A percentile compares a stretch with the other conserved stretches of the same genome.
phyloP scores from a whole-genome alignment of 495 filamentous ascomycete genomes.

The Penicillium samsonianum region DNA sequence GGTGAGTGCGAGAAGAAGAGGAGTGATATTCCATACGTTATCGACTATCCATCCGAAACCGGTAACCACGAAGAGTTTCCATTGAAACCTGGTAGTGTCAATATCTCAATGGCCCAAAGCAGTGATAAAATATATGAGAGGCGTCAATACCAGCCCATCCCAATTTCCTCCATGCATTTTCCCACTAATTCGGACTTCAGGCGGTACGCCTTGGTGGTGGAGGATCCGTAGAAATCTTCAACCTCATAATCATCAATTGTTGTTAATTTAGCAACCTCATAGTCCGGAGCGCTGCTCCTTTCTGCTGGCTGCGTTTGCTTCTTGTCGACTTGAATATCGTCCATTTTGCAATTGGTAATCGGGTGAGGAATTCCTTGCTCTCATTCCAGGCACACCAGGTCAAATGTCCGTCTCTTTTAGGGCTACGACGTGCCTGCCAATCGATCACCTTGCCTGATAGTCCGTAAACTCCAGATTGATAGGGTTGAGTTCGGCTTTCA shows the following conservation, averaged over 20 bases:
- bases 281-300: not conserved
- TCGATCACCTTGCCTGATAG: not conserved
- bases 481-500: not conserved
- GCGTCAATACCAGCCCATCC: slow-evolving; percentile 33
- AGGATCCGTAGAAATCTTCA: slow-evolving; percentile 35
- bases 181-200: slow-evolving; percentile 38
- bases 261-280: slow-evolving; percentile 24
- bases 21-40: slow-evolving; percentile 23
- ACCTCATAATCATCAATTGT: slow-evolving; percentile 26
- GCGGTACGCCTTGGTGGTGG: slow-evolving; percentile 35
- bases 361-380: not conserved
- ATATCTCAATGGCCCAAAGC: not conserved
- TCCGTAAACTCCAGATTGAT: not conserved
- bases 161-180: slow-evolving; percentile 36
- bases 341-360: slow-evolving; percentile 17
- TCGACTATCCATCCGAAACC: slow-evolving; percentile 42
- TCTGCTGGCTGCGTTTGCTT: not conserved
- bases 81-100: slow-evolving; percentile 32
- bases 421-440: not conserved
- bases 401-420: not conserved
- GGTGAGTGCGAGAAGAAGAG: not conserved
- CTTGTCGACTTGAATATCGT: slow-evolving; percentile 22
- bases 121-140: too few relatives aligned
- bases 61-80: slow-evolving; percentile 35
- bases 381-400: not conserved